Percentiles rank a stretch among this genome's conserved stretches.
Conservation (phyloP, 495 filamentous ascomycete genomes). For the Neurospora sp. region DNA sequence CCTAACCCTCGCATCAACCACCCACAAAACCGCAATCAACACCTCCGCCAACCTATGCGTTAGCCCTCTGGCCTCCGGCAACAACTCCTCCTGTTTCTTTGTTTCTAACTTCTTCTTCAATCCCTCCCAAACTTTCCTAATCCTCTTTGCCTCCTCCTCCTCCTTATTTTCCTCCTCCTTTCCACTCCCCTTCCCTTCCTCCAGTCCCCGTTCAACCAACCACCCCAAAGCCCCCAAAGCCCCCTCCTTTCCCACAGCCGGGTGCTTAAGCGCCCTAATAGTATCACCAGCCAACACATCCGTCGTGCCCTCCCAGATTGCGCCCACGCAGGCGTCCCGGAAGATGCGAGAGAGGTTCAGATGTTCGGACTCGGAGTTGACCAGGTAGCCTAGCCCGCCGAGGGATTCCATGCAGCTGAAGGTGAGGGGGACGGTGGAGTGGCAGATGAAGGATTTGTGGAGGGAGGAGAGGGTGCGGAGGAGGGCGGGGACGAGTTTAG, state of each 20-base stretch:
- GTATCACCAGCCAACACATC: slow-evolving; percentile 57
- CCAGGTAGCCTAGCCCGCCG: slow-evolving; percentile 68
- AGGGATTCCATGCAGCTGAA: slow-evolving; percentile 60
- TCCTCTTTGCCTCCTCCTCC: too few species aligned
- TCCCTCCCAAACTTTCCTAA: slow-evolving; percentile 13
- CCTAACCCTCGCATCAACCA: slow-evolving; percentile 19
- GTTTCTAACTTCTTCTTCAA: slow-evolving; percentile 11
- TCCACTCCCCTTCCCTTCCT: too few species aligned
- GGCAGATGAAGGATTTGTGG: slow-evolving; percentile 55
- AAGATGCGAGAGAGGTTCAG: slow-evolving; percentile 56
- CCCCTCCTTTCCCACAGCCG: slow-evolving; percentile 26
- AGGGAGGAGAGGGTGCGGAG: slow-evolving; percentile 56
- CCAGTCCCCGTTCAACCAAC: too few species aligned
- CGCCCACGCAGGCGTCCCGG: slow-evolving; percentile 53
- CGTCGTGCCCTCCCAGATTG: slow-evolving; percentile 72
- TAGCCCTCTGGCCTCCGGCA: slow-evolving; percentile 25
- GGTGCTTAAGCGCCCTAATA: slow-evolving; percentile 44
- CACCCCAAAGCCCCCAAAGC: background rate
- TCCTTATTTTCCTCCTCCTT: too few species aligned
- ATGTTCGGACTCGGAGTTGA: slow-evolving; percentile 47
- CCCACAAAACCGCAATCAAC: slow-evolving; percentile 22
- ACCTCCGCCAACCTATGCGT: slow-evolving; percentile 25
- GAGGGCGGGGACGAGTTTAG: slow-evolving; percentile 22
- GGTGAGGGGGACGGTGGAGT: slow-evolving; percentile 39
- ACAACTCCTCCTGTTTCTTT: slow-evolving; percentile 14